These are phyloP conservation scores for Porphyra umbilicalis DNA, from an alignment of 31 red algal genomes.

Conservation along the genomic window DNA sequence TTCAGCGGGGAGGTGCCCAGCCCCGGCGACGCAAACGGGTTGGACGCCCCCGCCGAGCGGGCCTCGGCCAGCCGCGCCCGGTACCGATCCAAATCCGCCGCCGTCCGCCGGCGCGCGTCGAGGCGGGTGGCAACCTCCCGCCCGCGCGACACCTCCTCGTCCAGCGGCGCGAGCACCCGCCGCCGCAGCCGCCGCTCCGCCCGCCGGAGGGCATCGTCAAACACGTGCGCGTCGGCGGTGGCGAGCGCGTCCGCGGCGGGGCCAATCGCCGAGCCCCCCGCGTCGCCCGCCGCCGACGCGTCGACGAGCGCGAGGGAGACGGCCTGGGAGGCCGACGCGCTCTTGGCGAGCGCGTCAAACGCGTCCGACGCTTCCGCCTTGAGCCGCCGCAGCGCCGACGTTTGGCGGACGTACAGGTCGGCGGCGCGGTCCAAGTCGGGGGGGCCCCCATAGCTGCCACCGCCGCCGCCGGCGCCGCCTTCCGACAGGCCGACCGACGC, in stretches of 20 bases:
- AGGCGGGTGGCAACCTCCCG: conserved; percentile 29
- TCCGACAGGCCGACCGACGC: conserved; percentile 44
- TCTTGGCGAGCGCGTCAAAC: conserved; percentile 40
- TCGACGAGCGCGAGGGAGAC: conserved; percentile 21
- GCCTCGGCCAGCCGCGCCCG: conserved; percentile 19
- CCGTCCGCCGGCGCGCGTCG: conserved; percentile 31
- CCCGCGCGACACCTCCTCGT: conserved; percentile 40
- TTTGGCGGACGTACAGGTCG: conserved; percentile 27
- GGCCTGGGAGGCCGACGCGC: conserved; percentile 17
- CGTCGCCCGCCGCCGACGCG: conserved; percentile 13
- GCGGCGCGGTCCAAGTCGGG: conserved; percentile 32
- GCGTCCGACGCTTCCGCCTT: conserved; percentile 31
- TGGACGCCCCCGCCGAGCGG: background rate
- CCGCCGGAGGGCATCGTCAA: conserved; percentile 41
- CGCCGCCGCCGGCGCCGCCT: conserved; percentile 4
- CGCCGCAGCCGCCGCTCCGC: conserved; percentile 49
- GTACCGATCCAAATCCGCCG: conserved; percentile 50
- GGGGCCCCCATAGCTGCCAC: background rate
- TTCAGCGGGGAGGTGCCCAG: background rate
- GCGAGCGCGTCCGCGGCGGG: conserved; percentile 45
- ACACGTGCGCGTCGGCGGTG: conserved; percentile 26
- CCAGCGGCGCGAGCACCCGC: conserved; percentile 34
- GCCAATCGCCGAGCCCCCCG: background rate
- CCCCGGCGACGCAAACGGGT: background rate
- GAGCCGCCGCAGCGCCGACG: conserved; percentile 22